phyloP scores from a whole-genome alignment of 2,329 filamentous ascomycete genomes.

The Aspergillaceae sp. region DNA sequence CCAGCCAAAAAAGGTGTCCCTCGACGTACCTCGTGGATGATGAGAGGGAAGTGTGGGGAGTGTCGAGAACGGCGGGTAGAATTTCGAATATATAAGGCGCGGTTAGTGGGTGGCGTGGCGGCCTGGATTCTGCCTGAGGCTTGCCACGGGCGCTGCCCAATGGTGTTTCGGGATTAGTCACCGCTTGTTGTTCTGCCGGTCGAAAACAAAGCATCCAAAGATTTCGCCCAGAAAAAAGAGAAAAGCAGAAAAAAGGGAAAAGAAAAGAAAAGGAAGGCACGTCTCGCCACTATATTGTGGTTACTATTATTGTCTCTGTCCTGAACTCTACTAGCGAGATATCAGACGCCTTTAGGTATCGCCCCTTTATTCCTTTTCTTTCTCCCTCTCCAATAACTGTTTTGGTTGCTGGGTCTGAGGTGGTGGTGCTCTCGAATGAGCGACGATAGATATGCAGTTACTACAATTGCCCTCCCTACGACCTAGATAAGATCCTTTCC shows the following conservation, averaged over 20 bases:
- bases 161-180: constrained; percentile 1
- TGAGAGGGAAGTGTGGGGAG: constrained; percentile 10
- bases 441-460: neutral
- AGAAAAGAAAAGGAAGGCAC: neutral
- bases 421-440: neutral
- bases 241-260: neutral
- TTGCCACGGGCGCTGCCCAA: constrained; percentile 10
- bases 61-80: constrained; percentile 10
- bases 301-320: neutral
- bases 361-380: neutral
- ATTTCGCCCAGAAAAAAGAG: neutral
- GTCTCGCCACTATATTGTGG: neutral
- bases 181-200: constrained; percentile 10
- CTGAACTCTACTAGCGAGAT: neutral
- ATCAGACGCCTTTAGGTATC: neutral
- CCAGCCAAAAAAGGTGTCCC: neutral
- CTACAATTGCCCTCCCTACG: neutral
- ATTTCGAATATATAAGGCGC: constrained; percentile 15
- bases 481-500: no score
- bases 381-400: neutral
- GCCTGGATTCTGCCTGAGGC: constrained; percentile 22
- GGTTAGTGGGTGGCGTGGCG: constrained; percentile 10
- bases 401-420: neutral
- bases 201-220: constrained; percentile 4
- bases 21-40: constrained; percentile 7